These are phyloP conservation scores for Blastomyces emzantsi DNA, from an alignment of 2,329 filamentous ascomycete genomes.

Conservation along the genomic window DNA sequence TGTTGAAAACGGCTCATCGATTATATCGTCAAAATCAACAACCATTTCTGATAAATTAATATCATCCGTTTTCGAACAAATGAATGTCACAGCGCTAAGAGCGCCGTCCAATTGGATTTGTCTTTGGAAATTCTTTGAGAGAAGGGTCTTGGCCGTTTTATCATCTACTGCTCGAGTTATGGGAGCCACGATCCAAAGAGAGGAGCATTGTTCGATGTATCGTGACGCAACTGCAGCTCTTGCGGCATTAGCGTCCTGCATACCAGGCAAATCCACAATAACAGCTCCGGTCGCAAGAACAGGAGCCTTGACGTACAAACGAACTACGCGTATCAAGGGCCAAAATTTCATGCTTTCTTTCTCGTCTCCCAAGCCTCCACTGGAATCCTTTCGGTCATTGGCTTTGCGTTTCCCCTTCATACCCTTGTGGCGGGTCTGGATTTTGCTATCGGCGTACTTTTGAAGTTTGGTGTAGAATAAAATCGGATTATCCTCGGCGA, in stretches of 20 bases:
- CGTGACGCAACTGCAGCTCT: constrained; percentile 48
- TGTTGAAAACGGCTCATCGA: constrained; percentile 19
- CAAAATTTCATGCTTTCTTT: constrained; percentile 26
- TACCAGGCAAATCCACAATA: constrained; percentile 51
- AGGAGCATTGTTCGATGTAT: constrained; percentile 53
- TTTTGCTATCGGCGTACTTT: constrained; percentile 48
- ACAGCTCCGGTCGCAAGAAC: constrained; percentile 47
- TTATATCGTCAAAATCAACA: constrained; percentile 31
- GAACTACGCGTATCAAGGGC: constrained; percentile 37
- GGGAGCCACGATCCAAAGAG: constrained; percentile 54
- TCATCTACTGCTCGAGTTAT: constrained; percentile 54
- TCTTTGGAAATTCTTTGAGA: constrained; percentile 49
- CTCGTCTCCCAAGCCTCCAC: too few species aligned
- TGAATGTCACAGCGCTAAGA: constrained; percentile 48
- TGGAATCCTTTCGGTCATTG: too few species aligned
- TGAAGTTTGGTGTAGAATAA: constrained; percentile 40
- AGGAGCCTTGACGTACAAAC: constrained; percentile 43
- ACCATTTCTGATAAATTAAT: constrained; percentile 43
- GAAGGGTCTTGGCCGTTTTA: constrained; percentile 48
- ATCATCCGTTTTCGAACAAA: constrained; percentile 56
- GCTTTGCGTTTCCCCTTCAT: constrained; percentile 19
- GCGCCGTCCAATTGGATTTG: constrained; percentile 53
- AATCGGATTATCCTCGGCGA: constrained; percentile 35
- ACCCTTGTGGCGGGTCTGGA: constrained; percentile 33
- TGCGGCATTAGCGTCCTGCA: constrained; percentile 53